These are phyloP conservation scores for Solanum sejunctum DNA, from an alignment of 257 asterid genomes.

Conservation along the genomic window DNA sequence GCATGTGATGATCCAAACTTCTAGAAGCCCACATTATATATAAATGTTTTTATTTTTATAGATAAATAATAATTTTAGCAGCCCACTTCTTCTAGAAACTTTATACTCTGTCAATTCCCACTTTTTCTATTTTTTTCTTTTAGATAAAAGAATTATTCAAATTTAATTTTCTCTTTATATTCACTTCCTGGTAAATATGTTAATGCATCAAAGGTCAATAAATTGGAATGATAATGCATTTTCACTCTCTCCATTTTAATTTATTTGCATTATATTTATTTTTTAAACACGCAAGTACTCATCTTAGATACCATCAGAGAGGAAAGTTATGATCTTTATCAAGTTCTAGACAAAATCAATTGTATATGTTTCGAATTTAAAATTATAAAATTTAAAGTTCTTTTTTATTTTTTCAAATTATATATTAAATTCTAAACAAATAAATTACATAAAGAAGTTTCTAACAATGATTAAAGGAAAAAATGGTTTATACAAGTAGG, in stretches of 20 bases:
- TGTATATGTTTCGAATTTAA: too few species aligned
- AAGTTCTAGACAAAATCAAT: too few species aligned
- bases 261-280: too few species aligned
- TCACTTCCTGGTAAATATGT: not conserved
- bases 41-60: too few species aligned
- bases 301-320: too few species aligned
- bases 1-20: not conserved
- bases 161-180: not conserved
- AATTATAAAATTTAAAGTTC: too few species aligned
- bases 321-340: too few species aligned
- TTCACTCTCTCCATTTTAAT: not conserved
- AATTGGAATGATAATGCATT: not conserved
- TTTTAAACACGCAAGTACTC: too few species aligned
- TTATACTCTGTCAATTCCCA: not conserved
- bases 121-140: not conserved
- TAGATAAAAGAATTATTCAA: not conserved
- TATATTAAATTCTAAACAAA: too few species aligned
- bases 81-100: conserved; percentile 1
- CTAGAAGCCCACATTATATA: not conserved
- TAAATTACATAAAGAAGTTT: too few species aligned
- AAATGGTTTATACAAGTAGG: not conserved
- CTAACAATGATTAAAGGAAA: not conserved
- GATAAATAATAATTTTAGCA: not conserved
- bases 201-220: not conserved
- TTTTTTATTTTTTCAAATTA: too few species aligned